Conservation (phyloP, 169 alveolate genomes). For the Plasmodium coatneyi region DNA sequence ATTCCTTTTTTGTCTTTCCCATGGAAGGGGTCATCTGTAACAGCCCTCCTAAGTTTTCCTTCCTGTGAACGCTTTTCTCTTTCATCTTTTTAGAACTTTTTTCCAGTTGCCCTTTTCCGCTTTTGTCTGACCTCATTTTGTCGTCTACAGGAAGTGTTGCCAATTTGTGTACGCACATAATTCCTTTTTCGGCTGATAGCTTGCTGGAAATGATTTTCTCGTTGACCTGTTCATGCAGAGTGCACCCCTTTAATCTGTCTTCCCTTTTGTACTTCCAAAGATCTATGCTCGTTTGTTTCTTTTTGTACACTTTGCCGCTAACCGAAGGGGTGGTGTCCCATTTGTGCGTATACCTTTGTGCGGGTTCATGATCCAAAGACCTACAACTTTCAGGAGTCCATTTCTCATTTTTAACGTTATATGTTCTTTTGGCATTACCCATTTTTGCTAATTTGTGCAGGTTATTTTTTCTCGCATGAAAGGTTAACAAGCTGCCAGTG, state of each 20-base stretch:
- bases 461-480: background rate
- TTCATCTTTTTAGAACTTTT: background rate
- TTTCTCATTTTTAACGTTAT: background rate
- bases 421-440: background rate
- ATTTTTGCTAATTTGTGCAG: background rate
- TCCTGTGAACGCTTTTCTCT: background rate
- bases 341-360: background rate
- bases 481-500: background rate
- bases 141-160: background rate
- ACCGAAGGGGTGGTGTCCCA: background rate
- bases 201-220: background rate
- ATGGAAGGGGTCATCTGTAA: background rate
- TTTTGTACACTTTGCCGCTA: background rate
- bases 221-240: background rate
- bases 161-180: background rate
- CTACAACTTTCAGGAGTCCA: background rate
- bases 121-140: background rate
- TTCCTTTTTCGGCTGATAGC: background rate
- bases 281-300: constrained; percentile 1
- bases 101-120: background rate
- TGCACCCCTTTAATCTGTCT: background rate
- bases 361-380: background rate
- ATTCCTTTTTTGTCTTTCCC: background rate
- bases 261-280: constrained; percentile 5
- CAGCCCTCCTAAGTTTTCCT: background rate